These are phyloP conservation scores for Aspergillus novofumigatus DNA, from an alignment of 2,329 filamentous ascomycete genomes.

Conservation along the genomic window DNA sequence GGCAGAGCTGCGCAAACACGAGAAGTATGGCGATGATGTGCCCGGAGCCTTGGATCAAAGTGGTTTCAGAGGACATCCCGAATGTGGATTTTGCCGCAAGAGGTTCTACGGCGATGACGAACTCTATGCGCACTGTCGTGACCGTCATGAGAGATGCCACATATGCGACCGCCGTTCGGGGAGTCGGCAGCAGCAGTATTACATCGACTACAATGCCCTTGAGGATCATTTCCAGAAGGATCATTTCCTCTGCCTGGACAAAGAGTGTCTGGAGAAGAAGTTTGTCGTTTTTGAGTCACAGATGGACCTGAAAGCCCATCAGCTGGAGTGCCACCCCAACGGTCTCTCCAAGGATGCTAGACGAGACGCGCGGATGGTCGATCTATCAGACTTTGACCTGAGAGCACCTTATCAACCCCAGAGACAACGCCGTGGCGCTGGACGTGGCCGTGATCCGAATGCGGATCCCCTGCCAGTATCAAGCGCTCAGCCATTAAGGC, in stretches of 20 bases:
- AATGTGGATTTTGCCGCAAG: conserved; percentile 87
- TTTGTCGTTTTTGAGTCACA: conserved; percentile 95
- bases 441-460: conserved; percentile 81
- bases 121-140: conserved; percentile 85
- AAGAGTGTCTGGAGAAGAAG: conserved; percentile 91
- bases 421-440: conserved; percentile 56
- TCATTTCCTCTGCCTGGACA: conserved; percentile 79
- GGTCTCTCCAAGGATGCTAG: conserved; percentile 77
- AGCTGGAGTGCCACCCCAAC: conserved; percentile 75
- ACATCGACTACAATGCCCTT: conserved; percentile 78
- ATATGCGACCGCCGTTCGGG: conserved; percentile 72
- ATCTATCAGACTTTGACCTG: conserved; percentile 81
- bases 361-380: conserved; percentile 77
- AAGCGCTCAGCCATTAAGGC: conserved; percentile 72
- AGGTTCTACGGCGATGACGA: conserved; percentile 96
- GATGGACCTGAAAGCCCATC: conserved; percentile 91
- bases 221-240: conserved; percentile 83
- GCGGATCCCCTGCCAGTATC: conserved; percentile 71
- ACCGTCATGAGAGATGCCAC: conserved; percentile 92
- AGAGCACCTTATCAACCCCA: conserved; percentile 64
- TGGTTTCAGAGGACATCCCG: conserved; percentile 91
- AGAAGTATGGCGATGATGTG: conserved; percentile 84
- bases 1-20: conserved; percentile 77
- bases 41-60: conserved; percentile 88
- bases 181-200: conserved; percentile 77